Base-by-base conservation (phyloP, 257 asterid genomes). In the Asclepias syriaca region DNA sequence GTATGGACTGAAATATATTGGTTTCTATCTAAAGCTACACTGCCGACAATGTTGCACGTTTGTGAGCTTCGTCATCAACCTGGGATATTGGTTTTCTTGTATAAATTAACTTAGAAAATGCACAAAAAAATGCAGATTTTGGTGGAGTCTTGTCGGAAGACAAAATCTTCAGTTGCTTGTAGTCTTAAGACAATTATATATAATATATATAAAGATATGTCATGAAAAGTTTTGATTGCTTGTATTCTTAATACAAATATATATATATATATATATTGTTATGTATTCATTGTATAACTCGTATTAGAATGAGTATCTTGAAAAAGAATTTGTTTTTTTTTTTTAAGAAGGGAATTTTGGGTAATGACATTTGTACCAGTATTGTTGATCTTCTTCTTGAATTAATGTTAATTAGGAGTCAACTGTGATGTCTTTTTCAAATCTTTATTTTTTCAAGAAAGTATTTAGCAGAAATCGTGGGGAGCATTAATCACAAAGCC, bases 381-480 rank as follows among this genome's bases (percentile, higher is more conserved):
- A 24, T 24, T 24, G 27, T 24, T 24, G 27, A 24, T 24, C 27
- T 24, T 24, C 27, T 24, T 24, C 27, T 24, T 24, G 27, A 24
- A 24, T 24, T 24, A 24, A 29, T 29, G 34, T 29, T 34, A 51
- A 43, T 43, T 8, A 8, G 6, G 53, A 71, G 69, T 73, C 76
- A 77, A 73, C 73, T 22, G n/a, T 39, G 10, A 21, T 22, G 75
- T 40, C 65, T 34, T 65, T 72, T 76, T 80, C 75, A 64, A 2
- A 70, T 68, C 64, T 61, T 11, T 16, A 50, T 50, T 50, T 22
- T 22, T 55, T 40, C 46, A 55, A 27, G 40, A 39, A 72, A 60
- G 0, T 22, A 34, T 39, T 39, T 19, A 49, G 16, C 22, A 12
- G 57, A 72, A 68, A 65, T 74, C 80, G 80, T 77, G 80, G 75